Conservation (phyloP, 257 asterid genomes). For the Solanum commersonii region DNA sequence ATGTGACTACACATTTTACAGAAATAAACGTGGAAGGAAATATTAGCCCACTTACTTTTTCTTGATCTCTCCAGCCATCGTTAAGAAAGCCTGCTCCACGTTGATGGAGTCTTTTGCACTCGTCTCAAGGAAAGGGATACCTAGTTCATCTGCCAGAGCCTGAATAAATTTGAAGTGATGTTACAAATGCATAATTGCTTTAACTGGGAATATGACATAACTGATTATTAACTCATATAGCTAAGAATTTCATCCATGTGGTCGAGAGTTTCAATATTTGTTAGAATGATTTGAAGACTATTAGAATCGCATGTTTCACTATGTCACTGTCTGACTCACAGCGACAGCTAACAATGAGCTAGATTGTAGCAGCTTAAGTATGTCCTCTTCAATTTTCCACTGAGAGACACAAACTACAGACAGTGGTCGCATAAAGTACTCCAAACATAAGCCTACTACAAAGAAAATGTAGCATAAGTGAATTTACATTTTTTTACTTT, state of each 20-base stretch:
- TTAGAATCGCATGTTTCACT: not conserved
- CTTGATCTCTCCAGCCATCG: constrained; percentile 96
- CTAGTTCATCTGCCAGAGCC: constrained; percentile 96
- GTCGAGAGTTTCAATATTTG: not conserved
- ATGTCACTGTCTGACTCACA: not conserved
- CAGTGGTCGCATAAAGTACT: not conserved
- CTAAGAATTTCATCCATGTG: not conserved
- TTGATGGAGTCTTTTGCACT: constrained; percentile 92
- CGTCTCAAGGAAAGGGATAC: constrained; percentile 96
- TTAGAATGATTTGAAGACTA: not conserved
- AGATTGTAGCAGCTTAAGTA: not conserved
- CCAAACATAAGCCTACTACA: not conserved
- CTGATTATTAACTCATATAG: not conserved
- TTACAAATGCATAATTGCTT: not conserved
- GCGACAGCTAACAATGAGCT: not conserved
- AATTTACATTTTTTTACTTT: not conserved
- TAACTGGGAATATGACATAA: not conserved
- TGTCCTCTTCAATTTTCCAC: not conserved
- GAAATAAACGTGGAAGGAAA: not conserved
- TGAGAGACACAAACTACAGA: not conserved
- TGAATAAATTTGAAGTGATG: constrained; percentile 7
- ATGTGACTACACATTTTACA: not conserved
- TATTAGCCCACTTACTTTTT: constrained; percentile 47
- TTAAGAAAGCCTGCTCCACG: constrained; percentile 98
- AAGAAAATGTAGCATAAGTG: not conserved